Base-by-base conservation (phyloP, 1,284 basidiomycete species). In the Wallemia mellicola region DNA sequence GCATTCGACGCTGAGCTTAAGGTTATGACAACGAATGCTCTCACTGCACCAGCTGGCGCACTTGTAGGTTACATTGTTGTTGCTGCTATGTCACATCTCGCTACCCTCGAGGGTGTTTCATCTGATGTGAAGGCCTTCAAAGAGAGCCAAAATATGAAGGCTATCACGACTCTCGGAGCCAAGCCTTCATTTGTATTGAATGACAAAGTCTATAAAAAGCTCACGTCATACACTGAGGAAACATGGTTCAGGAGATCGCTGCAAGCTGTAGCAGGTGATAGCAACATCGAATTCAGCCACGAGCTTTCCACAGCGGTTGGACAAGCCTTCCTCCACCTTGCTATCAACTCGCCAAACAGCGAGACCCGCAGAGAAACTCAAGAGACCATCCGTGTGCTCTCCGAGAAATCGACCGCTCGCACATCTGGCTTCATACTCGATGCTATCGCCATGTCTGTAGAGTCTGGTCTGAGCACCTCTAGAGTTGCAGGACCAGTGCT, bases 161-260 rank as follows among this genome's bases (percentile, higher is more conserved):
- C 38, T 15, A 5, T 48, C 19, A 22, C 38, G 9, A 68, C 74
- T 3, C 62, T 66, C 2, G 70, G 71, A 19, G 63, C 65, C 25
- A 92, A 87, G 67, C 83, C 86, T 0, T 82, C 82, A 1, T 92
- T 92, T 71, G 67, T 94, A 38, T 66, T 91, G 24, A 86, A 79
- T 77, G 86, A 89, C 60, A 88, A 84, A 68, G 79, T 85, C 0
- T 88, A 87, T 66, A 77, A 80, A 60, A 87, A 85, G 67, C 65
- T 82, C 2, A 71, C 71, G 2, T 75, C 78, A 2, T 65, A 70
- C 0, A 77, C 79, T 22, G 87, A 91, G 28, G 79, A 86, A 63
- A 66, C 65, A 19, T 92, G 88, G 88, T 70, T 92, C 2, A 71
- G 86, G n/a, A 76, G 81, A 27, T 80, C 83, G 0, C 68, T 75